These are phyloP conservation scores for Epichloe gansuensis DNA, from an alignment of 2,329 filamentous ascomycete species.

Conservation along the genomic window DNA sequence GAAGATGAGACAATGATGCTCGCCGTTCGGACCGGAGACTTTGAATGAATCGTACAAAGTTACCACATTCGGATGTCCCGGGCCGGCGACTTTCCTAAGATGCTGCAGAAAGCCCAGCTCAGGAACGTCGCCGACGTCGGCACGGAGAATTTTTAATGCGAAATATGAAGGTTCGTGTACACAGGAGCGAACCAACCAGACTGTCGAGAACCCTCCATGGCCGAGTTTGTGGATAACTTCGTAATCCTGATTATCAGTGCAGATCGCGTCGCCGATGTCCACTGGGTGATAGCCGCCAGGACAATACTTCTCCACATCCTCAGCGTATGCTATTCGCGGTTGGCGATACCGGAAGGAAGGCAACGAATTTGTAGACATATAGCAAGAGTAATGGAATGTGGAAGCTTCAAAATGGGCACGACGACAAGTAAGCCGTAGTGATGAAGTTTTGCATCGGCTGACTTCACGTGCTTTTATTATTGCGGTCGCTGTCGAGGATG, in stretches of 20 bases:
- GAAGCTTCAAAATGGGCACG: too few relatives aligned
- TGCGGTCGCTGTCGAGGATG: too few relatives aligned
- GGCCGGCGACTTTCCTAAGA: conserved; percentile 2
- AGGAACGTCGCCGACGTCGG: conserved; percentile 1
- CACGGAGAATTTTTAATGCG: conserved; percentile 6
- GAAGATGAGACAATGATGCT: conserved; percentile 4
- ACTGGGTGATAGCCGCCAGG: conserved; percentile 9
- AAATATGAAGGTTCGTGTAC: conserved; percentile 1
- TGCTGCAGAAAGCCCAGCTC: conserved; percentile 1
- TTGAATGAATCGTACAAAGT: conserved; percentile 2
- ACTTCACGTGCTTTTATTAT: too few relatives aligned
- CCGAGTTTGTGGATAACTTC: conserved; percentile 9
- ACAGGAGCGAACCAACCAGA: conserved; percentile 7
- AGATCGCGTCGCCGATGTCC: conserved; percentile 6
- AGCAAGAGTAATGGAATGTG: too few relatives aligned
- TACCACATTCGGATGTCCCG: conserved; percentile 5
- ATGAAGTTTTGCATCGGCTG: too few relatives aligned
- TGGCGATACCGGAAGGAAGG: conserved; percentile 4
- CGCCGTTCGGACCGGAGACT: conserved; percentile 4
- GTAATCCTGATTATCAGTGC: conserved; percentile 1
- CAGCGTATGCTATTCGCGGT: conserved; percentile 1
- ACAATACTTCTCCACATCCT: conserved; percentile 6
- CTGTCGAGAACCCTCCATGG: conserved; percentile 9
- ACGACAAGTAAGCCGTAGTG: too few relatives aligned
- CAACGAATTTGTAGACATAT: too few relatives aligned